Percentiles rank a stretch among this genome's conserved stretches.
These are phyloP conservation scores for Neonectria magnoliae DNA, from an alignment of 2,329 filamentous ascomycete species.

Conservation along the genomic window DNA sequence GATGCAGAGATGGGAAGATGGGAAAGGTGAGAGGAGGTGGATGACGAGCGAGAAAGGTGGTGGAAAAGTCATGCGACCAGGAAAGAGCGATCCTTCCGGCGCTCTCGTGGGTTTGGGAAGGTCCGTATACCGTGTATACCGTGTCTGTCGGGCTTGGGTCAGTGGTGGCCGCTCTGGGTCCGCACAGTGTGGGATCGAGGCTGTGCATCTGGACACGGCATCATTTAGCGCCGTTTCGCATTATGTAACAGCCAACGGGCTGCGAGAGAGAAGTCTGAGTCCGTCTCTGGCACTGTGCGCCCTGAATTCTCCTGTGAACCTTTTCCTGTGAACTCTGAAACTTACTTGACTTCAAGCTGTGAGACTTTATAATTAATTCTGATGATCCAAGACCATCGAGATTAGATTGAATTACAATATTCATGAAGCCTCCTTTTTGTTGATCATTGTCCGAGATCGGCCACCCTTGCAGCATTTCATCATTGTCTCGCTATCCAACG, in stretches of 20 bases:
- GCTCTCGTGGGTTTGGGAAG: constrained; percentile 5
- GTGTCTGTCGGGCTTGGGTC: neutral
- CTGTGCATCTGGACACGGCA: neutral
- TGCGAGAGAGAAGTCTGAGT: neutral
- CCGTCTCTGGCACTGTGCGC: neutral
- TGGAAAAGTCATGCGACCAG: constrained; percentile 21
- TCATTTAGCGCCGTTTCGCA: constrained; percentile 1
- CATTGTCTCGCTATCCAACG: neutral
- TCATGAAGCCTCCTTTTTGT: neutral
- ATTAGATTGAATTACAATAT: too few species aligned
- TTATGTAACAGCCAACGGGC: neutral
- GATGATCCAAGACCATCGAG: too few species aligned
- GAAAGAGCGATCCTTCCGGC: constrained; percentile 6
- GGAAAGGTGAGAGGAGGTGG: neutral
- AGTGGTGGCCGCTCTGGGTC: neutral
- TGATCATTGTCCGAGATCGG: neutral
- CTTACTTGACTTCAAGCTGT: neutral
- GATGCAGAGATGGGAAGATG: neutral
- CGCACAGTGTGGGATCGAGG: constrained; percentile 2
- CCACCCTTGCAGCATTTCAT: neutral
- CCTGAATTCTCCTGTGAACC: neutral
- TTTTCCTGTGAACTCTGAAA: neutral
- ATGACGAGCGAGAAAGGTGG: constrained; percentile 3
- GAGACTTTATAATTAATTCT: neutral
- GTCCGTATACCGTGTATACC: constrained; percentile 22